Evolutionary conservation across 768 basidiomycete species (phyloP).

Genomic region (Pleurotus cornucopiae): DNA sequence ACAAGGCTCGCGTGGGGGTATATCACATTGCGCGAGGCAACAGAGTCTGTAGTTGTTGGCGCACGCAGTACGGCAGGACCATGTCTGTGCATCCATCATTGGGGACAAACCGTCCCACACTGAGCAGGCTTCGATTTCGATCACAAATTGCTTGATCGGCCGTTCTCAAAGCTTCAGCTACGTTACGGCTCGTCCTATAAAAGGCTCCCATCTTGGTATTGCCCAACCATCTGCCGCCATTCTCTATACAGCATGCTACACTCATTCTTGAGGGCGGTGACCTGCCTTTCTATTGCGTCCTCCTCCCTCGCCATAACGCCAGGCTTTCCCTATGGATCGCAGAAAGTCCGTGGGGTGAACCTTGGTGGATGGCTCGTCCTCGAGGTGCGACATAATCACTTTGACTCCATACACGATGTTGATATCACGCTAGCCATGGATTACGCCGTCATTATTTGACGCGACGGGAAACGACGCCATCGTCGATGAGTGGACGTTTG

Average conservation of each 20-base stretch:
- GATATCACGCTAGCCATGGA: slow-evolving; percentile 53
- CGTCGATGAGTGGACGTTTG: slow-evolving; percentile 79
- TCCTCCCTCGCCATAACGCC: slow-evolving; percentile 34
- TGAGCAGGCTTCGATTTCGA: too few species aligned
- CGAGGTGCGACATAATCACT: slow-evolving; percentile 26
- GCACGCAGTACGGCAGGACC: too few species aligned
- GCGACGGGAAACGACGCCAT: slow-evolving; percentile 55
- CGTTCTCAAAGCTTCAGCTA: background rate
- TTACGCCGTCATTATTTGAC: slow-evolving; percentile 74
- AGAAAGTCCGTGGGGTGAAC: slow-evolving; percentile 81
- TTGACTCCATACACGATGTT: too few species aligned
- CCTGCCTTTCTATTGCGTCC: slow-evolving; percentile 15
- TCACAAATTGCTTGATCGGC: too few species aligned
- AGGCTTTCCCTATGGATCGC: slow-evolving; percentile 68
- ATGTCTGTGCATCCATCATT: too few species aligned
- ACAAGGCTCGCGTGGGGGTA: too few species aligned
- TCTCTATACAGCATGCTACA: background rate
- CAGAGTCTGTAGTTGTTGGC: too few species aligned
- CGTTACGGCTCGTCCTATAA: background rate
- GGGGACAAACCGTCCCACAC: too few species aligned
- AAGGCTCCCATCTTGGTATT: background rate
- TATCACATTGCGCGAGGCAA: too few species aligned
- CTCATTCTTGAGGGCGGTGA: background rate
- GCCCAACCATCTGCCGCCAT: background rate
- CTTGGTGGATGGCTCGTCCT: slow-evolving; percentile 59